phyloP scores from a whole-genome alignment of 2,329 filamentous ascomycete species.

The Corniculantispora saksenae region DNA sequence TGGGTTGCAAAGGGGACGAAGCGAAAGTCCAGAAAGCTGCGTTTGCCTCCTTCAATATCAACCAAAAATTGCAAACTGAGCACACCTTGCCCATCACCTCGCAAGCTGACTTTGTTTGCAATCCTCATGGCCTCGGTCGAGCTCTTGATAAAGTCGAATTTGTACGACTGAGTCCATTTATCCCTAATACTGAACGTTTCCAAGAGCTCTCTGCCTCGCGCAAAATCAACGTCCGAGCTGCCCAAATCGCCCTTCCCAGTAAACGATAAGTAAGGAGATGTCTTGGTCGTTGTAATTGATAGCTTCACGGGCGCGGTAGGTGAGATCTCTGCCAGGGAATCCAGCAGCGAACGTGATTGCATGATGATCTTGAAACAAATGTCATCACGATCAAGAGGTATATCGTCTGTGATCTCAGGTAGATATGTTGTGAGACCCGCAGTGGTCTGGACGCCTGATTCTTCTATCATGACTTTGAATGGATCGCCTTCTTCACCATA shows the following conservation, averaged over 20 bases:
- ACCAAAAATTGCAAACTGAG: conserved; percentile 96
- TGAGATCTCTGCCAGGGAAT: conserved; percentile 69
- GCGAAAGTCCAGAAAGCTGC: conserved; percentile 79
- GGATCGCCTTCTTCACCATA: conserved; percentile 76
- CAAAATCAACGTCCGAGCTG: conserved; percentile 67
- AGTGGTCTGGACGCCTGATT: conserved; percentile 82
- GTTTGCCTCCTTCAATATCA: conserved; percentile 69
- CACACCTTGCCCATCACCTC: conserved; percentile 86
- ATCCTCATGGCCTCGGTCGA: conserved; percentile 90
- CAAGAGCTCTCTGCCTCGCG: conserved; percentile 64
- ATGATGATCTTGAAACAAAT: conserved; percentile 94
- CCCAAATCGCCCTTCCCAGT: conserved; percentile 61
- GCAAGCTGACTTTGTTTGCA: conserved; percentile 87
- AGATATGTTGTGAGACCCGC: conserved; percentile 90
- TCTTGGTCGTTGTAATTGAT: conserved; percentile 64
- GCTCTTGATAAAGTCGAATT: conserved; percentile 82
- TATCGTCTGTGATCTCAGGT: conserved; percentile 72
- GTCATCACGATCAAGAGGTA: conserved; percentile 81
- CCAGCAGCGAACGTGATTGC: conserved; percentile 71
- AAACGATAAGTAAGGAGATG: conserved; percentile 72
- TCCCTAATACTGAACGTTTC: conserved; percentile 71
- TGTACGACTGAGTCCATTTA: conserved; percentile 72
- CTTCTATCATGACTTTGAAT: conserved; percentile 82
- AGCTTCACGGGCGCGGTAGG: conserved; percentile 72
- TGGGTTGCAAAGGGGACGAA: conserved; percentile 73